Conservation (phyloP, 31 red algal genomes). For the Endocladia muricata region DNA sequence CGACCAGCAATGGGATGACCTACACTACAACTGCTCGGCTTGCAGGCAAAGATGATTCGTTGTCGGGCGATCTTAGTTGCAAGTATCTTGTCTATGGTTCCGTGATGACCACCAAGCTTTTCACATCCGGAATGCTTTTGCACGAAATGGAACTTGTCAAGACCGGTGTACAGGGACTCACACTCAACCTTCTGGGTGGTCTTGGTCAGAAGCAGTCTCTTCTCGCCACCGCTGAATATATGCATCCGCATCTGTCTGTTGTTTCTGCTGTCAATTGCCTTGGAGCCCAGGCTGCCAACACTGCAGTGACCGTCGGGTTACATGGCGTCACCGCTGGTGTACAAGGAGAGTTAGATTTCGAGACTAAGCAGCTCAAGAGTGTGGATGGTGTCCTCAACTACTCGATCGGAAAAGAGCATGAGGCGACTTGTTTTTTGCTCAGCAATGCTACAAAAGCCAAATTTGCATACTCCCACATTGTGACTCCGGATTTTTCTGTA, state of each 20-base stretch:
- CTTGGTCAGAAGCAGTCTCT: slow-evolving; percentile 34
- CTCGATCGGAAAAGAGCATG: slow-evolving; percentile 63
- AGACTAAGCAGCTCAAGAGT: slow-evolving; percentile 52
- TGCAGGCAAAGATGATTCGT: slow-evolving; percentile 12
- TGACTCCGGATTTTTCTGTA: slow-evolving; percentile 62
- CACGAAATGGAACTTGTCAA: slow-evolving; percentile 74
- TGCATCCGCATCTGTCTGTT: slow-evolving; percentile 56
- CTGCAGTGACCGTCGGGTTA: slow-evolving; percentile 60
- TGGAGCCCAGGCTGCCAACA: slow-evolving; percentile 24
- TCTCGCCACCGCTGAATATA: slow-evolving; percentile 45
- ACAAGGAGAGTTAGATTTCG: slow-evolving; percentile 61
- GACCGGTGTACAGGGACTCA: slow-evolving; percentile 75
- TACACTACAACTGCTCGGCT: slow-evolving; percentile 69
- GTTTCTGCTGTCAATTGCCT: slow-evolving; percentile 50
- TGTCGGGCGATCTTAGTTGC: slow-evolving; percentile 72
- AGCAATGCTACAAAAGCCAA: slow-evolving; percentile 54
- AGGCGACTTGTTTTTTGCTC: slow-evolving; percentile 58
- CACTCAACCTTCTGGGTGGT: slow-evolving; percentile 45
- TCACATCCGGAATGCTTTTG: slow-evolving; percentile 72
- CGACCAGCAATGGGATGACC: slow-evolving; percentile 62
- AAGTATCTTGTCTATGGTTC: slow-evolving; percentile 59
- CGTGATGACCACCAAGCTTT: slow-evolving; percentile 77
- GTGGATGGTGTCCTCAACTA: slow-evolving; percentile 58
- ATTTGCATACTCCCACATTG: slow-evolving; percentile 75
- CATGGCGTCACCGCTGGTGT: slow-evolving; percentile 66